Evolutionary conservation across 2,329 filamentous ascomycete species (phyloP).

Genomic region (Curvularia lunata): DNA sequence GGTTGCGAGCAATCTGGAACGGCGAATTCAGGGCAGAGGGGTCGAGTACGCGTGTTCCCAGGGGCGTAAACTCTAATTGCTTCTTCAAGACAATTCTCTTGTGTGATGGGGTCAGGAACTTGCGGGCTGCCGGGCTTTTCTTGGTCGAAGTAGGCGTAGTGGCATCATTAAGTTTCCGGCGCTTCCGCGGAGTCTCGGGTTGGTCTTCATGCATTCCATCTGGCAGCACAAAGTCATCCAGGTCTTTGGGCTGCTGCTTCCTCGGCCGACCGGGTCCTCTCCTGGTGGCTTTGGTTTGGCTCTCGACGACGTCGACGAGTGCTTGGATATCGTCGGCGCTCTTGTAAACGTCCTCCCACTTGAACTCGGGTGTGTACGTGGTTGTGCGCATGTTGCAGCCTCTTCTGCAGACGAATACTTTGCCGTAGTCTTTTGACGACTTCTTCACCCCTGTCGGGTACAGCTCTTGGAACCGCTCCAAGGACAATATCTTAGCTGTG

Average conservation of each 20-base stretch:
- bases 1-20: constrained; percentile 86
- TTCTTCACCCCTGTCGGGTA: constrained; percentile 80
- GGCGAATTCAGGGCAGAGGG: constrained; percentile 81
- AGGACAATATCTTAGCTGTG: constrained; percentile 80
- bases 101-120: constrained; percentile 67
- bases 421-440: constrained; percentile 75
- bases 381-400: constrained; percentile 89
- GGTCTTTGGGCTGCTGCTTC: constrained; percentile 41
- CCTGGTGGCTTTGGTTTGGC: constrained; percentile 74
- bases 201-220: constrained; percentile 51
- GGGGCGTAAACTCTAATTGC: constrained; percentile 89
- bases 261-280: constrained; percentile 52
- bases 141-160: constrained; percentile 54
- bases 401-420: constrained; percentile 86
- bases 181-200: constrained; percentile 56
- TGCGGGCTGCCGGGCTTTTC: constrained; percentile 57
- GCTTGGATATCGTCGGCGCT: constrained; percentile 70
- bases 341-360: constrained; percentile 84
- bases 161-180: constrained; percentile 55
- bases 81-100: constrained; percentile 80
- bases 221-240: constrained; percentile 54
- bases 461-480: constrained; percentile 67
- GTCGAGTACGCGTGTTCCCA: constrained; percentile 86
- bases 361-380: constrained; percentile 89
- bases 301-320: constrained; percentile 71